These are phyloP conservation scores for Tylopilus plumbeoviolaceoides DNA, from an alignment of 768 basidiomycete genomes.

Conservation along the genomic window DNA sequence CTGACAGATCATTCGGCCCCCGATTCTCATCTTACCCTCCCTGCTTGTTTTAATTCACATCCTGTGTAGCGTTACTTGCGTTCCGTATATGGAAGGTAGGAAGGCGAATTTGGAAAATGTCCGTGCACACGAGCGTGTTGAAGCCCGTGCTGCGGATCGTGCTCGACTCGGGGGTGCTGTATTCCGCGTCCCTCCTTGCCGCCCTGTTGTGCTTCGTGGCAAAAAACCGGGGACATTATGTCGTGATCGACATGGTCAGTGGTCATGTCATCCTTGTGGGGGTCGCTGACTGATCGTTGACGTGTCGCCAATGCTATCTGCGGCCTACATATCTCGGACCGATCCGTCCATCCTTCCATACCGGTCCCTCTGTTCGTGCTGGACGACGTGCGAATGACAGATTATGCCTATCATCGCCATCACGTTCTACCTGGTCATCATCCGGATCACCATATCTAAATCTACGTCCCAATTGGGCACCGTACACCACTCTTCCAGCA, in stretches of 20 bases:
- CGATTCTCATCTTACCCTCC: not conserved
- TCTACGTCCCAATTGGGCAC: too few species aligned
- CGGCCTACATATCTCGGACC: too few species aligned
- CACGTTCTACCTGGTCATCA: too few species aligned
- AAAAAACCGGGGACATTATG: slow-evolving; percentile 16
- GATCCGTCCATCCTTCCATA: too few species aligned
- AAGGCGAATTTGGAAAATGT: slow-evolving; percentile 1
- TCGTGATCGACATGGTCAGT: slow-evolving; percentile 21
- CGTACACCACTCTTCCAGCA: too few species aligned
- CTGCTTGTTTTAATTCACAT: not conserved
- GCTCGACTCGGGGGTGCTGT: slow-evolving; percentile 22
- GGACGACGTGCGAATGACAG: too few species aligned
- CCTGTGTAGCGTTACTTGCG: slow-evolving; percentile 21
- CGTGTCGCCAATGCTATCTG: too few species aligned
- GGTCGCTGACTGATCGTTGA: too few species aligned
- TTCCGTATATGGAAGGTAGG: slow-evolving; percentile 26
- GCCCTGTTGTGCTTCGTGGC: slow-evolving; percentile 22
- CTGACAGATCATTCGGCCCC: not conserved
- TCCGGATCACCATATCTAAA: too few species aligned
- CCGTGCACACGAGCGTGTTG: slow-evolving; percentile 6
- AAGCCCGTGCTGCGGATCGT: slow-evolving; percentile 21
- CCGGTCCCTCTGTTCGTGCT: too few species aligned
- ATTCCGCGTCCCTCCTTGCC: slow-evolving; percentile 21
- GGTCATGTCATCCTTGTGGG: not conserved
- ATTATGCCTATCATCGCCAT: too few species aligned